Percentiles rank a stretch among this genome's conserved stretches.
phyloP scores from a whole-genome alignment of 2,329 filamentous ascomycete species.

The Paecilomyces sp. region DNA sequence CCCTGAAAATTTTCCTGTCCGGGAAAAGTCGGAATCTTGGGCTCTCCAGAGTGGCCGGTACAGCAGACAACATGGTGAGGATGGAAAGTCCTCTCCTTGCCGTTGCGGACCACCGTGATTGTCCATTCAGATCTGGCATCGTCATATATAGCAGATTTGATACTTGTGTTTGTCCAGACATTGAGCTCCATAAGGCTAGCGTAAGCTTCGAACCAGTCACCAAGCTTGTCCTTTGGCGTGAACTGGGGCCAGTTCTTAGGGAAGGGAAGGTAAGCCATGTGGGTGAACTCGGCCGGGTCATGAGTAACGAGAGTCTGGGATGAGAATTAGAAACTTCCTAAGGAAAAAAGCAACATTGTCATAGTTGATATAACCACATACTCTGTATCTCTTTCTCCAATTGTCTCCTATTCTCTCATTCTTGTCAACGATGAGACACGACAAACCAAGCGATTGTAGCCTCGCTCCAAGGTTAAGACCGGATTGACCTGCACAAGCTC shows the following conservation, averaged over 20 bases:
- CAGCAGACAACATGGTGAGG: constrained; percentile 43
- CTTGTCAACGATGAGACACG: constrained; percentile 39
- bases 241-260: constrained; percentile 37
- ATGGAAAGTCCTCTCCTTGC: constrained; percentile 21
- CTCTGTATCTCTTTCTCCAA: constrained; percentile 44
- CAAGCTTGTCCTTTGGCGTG: constrained; percentile 41
- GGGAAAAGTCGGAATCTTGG: constrained; percentile 34
- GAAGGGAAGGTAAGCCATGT: constrained; percentile 33
- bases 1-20: constrained; percentile 38
- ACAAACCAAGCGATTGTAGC: constrained; percentile 32
- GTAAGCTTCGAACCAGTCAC: constrained; percentile 44
- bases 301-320: constrained; percentile 32
- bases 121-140: constrained; percentile 32
- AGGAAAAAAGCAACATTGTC: background rate
- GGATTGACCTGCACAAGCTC: constrained; percentile 30
- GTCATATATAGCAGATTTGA: constrained; percentile 35
- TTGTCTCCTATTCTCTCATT: constrained; percentile 42
- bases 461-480: constrained; percentile 37
- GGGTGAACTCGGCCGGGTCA: constrained; percentile 33
- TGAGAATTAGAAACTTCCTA: background rate
- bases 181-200: constrained; percentile 44
- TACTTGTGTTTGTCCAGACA: constrained; percentile 34
- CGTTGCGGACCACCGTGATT: constrained; percentile 23
- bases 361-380: constrained; percentile 4
- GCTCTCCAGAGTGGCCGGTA: constrained; percentile 40